These are phyloP conservation scores for Santalum album DNA, from an alignment of 164 flowering plant species.

Conservation along the genomic window DNA sequence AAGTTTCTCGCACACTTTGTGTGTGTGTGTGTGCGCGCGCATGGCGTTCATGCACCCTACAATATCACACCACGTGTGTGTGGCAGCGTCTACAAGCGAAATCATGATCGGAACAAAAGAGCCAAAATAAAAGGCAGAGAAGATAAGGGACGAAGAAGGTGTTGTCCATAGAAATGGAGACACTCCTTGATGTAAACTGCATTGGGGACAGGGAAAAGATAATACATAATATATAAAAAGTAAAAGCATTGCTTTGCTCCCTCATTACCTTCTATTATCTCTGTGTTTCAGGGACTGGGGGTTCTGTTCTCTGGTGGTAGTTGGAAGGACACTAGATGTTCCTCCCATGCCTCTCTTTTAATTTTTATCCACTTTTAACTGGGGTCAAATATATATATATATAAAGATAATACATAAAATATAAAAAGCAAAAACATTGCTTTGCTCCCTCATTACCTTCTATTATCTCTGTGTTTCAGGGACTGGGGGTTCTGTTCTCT, in stretches of 20 bases:
- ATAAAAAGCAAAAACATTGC: slow-evolving; percentile 8
- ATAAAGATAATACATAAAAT: neutral
- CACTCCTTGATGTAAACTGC: slow-evolving; percentile 12
- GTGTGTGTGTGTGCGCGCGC: neutral
- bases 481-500: slow-evolving; percentile 20
- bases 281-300: slow-evolving; percentile 13
- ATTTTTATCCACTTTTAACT: slow-evolving; percentile 30
- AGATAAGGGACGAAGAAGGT: slow-evolving; percentile 10
- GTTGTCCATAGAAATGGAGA: slow-evolving; percentile 19
- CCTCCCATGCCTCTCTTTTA: slow-evolving; percentile 17
- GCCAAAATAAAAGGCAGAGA: neutral
- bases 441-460: too few relatives aligned
- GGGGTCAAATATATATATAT: too few relatives aligned
- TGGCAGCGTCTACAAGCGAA: slow-evolving; percentile 5
- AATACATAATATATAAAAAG: neutral
- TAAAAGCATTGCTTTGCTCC: slow-evolving; percentile 10
- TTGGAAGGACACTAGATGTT: slow-evolving; percentile 22
- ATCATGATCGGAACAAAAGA: neutral
- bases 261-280: slow-evolving; percentile 1
- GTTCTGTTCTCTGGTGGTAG: slow-evolving; percentile 21
- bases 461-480: slow-evolving; percentile 3
- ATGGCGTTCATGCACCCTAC: slow-evolving; percentile 7
- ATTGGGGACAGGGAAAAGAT: slow-evolving; percentile 8
- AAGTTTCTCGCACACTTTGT: too few relatives aligned
- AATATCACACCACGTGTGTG: slow-evolving; percentile 4